Conservation (phyloP, 345 rosid species). For the Garcia nutans region DNA sequence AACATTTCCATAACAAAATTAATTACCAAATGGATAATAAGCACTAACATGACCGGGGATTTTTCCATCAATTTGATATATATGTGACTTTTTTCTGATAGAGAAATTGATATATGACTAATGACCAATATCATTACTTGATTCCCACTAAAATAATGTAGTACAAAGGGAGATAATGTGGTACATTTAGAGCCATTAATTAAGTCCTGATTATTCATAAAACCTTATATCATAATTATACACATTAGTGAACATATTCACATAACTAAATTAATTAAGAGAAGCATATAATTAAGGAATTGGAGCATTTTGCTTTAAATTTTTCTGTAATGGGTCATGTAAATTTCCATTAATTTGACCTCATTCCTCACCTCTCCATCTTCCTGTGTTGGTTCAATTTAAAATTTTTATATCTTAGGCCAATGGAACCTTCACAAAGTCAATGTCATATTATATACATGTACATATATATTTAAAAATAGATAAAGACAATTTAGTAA, state of each 20-base stretch:
- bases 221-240: conserved; percentile 5
- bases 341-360: conserved; percentile 39
- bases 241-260: conserved; percentile 29
- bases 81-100: neutral
- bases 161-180: conserved; percentile 4
- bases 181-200: conserved; percentile 20
- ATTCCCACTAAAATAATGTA: conserved; percentile 5
- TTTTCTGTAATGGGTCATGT: conserved; percentile 33
- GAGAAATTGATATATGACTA: neutral
- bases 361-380: conserved; percentile 37
- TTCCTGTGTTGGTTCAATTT: neutral
- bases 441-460: conserved; percentile 5
- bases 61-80: conserved; percentile 23
- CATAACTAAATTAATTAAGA: conserved; percentile 18
- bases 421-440: conserved; percentile 26
- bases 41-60: conserved; percentile 16
- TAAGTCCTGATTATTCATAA: conserved; percentile 5
- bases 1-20: neutral
- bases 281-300: conserved; percentile 29
- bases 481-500: conserved; percentile 18
- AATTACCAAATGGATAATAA: conserved; percentile 10
- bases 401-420: conserved; percentile 11
- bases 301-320: conserved; percentile 21
- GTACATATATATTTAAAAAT: no score
- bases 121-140: conserved; percentile 2